Evolutionary conservation across 768 basidiomycete species (phyloP), one percentile per base, ranked within the genome.

Genomic region (Ramaria sp.): DNA sequence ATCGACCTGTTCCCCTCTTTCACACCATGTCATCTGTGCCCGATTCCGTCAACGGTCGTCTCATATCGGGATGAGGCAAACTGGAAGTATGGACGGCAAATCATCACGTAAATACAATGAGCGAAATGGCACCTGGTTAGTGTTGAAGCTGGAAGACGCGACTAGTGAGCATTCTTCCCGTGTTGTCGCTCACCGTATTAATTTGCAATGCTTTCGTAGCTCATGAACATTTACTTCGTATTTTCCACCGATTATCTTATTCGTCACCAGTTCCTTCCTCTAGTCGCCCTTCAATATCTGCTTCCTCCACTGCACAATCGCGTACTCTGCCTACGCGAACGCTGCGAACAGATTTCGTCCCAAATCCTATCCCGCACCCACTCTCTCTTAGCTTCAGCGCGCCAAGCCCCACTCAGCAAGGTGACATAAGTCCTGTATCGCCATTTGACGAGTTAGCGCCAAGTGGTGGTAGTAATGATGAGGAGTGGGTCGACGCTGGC

Each of bases 281-380:
- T n/a, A 38, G 20, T 33, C 19, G 37, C 41, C 34, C 41, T n/a
- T 37, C 51, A 34, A 12, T 34, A 12, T 39, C 27, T 5, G 31
- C 53, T 3, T 39, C 39, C 10, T 3, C 45, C 24, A 3, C 13
- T 24, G n/a, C 41, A 46, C 30, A 15, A 3, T 19, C 41, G 30
- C 53, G 15, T 13, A 45, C 53, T 17, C 46, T 27, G 12, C 45
- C 27, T 12, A 37, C 48, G 17, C 55, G 55, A 9, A 57, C 55
- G 5, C 46, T 57, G 2, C 55, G 55, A 9, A 57, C 55, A 15
- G 55, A 30, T n/a, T 57, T 57, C 47, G 45, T 57, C 31, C 55
- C 55, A 7, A 48, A 47, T 27, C 55, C 45, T n/a, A 57, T 57
- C 20, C 55, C 55, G 37, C 55, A 57, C 48, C 55, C 55, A 5